phyloP scores from a whole-genome alignment of 1,139 yeast genomes.

The Suhomyces anneliseae region DNA sequence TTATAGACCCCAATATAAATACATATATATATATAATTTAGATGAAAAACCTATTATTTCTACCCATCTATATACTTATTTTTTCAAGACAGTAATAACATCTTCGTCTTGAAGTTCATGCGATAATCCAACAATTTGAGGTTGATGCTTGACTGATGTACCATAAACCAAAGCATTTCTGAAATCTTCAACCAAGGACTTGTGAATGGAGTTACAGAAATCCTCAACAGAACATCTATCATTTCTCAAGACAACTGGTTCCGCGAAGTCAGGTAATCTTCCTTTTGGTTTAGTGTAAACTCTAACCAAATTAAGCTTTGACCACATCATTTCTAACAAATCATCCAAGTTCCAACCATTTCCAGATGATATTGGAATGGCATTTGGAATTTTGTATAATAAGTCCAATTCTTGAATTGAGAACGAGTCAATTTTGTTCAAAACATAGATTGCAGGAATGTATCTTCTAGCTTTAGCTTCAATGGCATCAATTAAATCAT shows the following conservation, averaged over 20 bases:
- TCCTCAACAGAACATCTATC: conserved; percentile 88
- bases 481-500: conserved; percentile 89
- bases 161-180: conserved; percentile 91
- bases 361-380: conserved; percentile 94
- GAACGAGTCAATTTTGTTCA: conserved; percentile 93
- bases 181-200: conserved; percentile 88
- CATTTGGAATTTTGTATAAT: conserved; percentile 87
- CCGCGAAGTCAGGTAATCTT: conserved; percentile 84
- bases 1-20: neutral
- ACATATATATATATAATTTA: neutral
- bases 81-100: conserved; percentile 91
- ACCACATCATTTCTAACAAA: conserved; percentile 93
- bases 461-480: conserved; percentile 89
- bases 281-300: conserved; percentile 98
- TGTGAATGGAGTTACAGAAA: conserved; percentile 95
- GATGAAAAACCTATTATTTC: no score
- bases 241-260: conserved; percentile 87
- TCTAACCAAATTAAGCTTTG: conserved; percentile 79
- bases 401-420: conserved; percentile 91
- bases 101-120: conserved; percentile 92
- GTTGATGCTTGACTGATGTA: conserved; percentile 93
- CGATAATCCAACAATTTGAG: conserved; percentile 89
- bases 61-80: conserved; percentile 24
- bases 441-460: conserved; percentile 90
- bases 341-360: conserved; percentile 97